phyloP scores from a whole-genome alignment of 1,284 basidiomycete species.

The Tilletia horrida region DNA sequence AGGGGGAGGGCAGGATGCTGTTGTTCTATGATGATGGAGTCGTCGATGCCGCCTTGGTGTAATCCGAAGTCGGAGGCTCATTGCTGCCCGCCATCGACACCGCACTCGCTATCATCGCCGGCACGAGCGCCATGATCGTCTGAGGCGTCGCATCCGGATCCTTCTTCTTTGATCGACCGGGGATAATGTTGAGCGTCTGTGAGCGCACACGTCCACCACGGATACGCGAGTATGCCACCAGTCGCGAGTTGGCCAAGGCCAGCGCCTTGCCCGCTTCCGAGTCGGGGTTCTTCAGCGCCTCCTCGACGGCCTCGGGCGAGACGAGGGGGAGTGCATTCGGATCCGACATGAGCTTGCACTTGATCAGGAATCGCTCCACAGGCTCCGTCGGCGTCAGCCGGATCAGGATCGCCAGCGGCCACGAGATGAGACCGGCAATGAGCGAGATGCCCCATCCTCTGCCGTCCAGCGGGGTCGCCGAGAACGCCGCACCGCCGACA shows the following conservation, averaged over 20 bases:
- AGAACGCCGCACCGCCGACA: slow-evolving; percentile 85
- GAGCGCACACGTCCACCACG: slow-evolving; percentile 72
- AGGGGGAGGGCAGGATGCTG: background rate
- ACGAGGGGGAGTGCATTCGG: slow-evolving; percentile 66
- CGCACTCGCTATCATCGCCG: slow-evolving; percentile 37
- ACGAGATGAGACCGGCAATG: slow-evolving; percentile 76
- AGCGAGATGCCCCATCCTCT: slow-evolving; percentile 91
- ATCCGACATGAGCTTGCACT: slow-evolving; percentile 66
- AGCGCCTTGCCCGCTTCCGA: slow-evolving; percentile 69
- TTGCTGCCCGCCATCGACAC: slow-evolving; percentile 10
- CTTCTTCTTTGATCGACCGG: slow-evolving; percentile 47
- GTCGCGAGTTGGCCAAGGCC: slow-evolving; percentile 59
- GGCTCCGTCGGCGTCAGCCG: slow-evolving; percentile 78
- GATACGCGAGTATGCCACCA: slow-evolving; percentile 39
- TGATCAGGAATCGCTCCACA: slow-evolving; percentile 70
- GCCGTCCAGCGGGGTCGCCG: slow-evolving; percentile 73
- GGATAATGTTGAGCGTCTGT: slow-evolving; percentile 28
- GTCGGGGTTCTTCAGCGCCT: slow-evolving; percentile 61
- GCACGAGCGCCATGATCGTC: slow-evolving; percentile 65
- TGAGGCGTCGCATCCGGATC: slow-evolving; percentile 60
- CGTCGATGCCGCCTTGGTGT: background rate
- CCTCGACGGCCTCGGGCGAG: slow-evolving; percentile 64
- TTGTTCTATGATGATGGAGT: background rate
- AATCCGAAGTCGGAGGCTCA: slow-evolving; percentile 12
- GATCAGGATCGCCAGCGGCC: slow-evolving; percentile 80